Percentiles rank a stretch among this genome's conserved stretches.
These are phyloP conservation scores for Aspergillus felis DNA, from an alignment of 2,329 filamentous ascomycete genomes.

Conservation along the genomic window DNA sequence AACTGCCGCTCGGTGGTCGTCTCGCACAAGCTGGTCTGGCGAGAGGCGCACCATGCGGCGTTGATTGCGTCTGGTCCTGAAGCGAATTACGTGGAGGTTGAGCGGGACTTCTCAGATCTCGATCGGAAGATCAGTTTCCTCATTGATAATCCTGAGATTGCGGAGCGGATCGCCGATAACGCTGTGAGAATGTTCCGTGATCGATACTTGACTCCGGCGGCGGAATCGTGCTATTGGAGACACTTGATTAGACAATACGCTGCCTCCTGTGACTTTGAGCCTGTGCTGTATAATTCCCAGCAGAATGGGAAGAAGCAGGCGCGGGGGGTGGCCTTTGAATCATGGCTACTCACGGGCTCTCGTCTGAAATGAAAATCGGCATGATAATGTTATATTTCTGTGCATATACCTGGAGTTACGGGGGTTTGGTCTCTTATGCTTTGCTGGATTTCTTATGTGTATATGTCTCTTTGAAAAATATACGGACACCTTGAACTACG, in stretches of 20 bases:
- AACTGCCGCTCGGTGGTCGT: slow-evolving; percentile 50
- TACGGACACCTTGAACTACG: background rate
- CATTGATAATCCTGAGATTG: slow-evolving; percentile 40
- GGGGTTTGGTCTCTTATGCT: background rate
- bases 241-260: slow-evolving; percentile 41
- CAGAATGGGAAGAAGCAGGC: slow-evolving; percentile 26
- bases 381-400: background rate
- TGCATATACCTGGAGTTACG: slow-evolving; percentile 6
- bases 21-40: slow-evolving; percentile 47
- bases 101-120: slow-evolving; percentile 56
- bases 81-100: slow-evolving; percentile 49
- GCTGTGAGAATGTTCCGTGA: slow-evolving; percentile 48
- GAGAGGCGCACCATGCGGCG: slow-evolving; percentile 48
- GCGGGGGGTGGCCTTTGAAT: slow-evolving; percentile 40
- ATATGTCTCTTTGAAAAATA: background rate
- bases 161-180: slow-evolving; percentile 51
- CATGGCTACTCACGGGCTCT: slow-evolving; percentile 30
- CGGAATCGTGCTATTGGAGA: slow-evolving; percentile 55
- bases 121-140: slow-evolving; percentile 41
- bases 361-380: background rate
- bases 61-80: slow-evolving; percentile 43
- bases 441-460: background rate
- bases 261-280: slow-evolving; percentile 39
- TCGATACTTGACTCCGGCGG: slow-evolving; percentile 52
- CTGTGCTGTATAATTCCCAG: slow-evolving; percentile 28